Base-by-base conservation (phyloP, 2,329 filamentous ascomycete genomes). In the Trichoderma sp. region DNA sequence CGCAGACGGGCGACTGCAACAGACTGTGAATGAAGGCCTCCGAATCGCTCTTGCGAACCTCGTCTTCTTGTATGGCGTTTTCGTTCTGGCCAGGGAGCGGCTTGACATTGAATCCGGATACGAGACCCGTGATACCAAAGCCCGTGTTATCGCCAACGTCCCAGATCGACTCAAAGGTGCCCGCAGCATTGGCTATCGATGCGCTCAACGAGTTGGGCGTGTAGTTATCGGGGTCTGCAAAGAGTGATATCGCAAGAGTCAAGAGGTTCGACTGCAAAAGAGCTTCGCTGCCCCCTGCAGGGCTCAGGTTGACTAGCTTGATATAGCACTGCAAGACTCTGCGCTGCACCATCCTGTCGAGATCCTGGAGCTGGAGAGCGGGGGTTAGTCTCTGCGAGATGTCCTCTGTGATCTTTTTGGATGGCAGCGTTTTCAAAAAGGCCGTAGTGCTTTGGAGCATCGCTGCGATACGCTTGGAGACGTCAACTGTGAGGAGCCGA, bases 401-500 rank as follows among this genome's bases (percentile, higher is more conserved):
- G 71, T 99, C 96, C 66, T 97, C 94, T 0, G 89, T 90, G 0
- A 88, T 90, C 77, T 94, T 97, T 76, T 91, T 94, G 0, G 85
- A 81, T 0, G 95, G 93, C 5, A 99, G 78, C 21, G 90, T 90
- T 72, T 90, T 91, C n/a, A 98, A 77, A 71, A 98, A 99, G 7
- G 90, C 86, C 1, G 93, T 91, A 0, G 95, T 97, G 74, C 95
- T 97, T 75, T 98, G 94, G 59, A 99, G 83, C 94, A 99, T 97
- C 1, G 88, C 87, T 41, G 93, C 91, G 69, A 99, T 90, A 63
- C 95, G 87, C 75, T 95, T 96, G 5, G 93, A 96, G 12, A 97
- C 92, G 78, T 99, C 95, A 2, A 94, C 88, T 0, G 95, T 99
- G 70, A 99, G 82, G 30, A 99, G 83, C 56, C 93, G 89, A 76